Evolutionary conservation across 2,329 filamentous ascomycete genomes (phyloP), one percentile per base, ranked within the genome.

Genomic region (Pseudogymnoascus sp.): DNA sequence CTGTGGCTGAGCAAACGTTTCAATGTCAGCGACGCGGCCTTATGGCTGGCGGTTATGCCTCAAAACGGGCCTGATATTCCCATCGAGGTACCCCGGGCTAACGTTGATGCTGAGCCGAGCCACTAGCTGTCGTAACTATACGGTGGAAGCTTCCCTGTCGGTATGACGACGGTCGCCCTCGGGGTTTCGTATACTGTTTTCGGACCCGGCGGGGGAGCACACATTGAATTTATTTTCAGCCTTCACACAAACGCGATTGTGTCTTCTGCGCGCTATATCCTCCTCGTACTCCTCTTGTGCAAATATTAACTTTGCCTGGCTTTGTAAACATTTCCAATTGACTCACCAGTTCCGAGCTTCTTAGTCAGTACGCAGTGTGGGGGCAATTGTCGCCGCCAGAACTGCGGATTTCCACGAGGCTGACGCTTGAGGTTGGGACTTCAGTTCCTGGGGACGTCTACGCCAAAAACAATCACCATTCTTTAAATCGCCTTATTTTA

Each of bases 161-260:
- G 43, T 54, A 54, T 34, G 47, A 54, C 47, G 47, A 54, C 28
- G 47, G 28, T 54, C 47, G 28, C 28, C n/a, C 32, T 28, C 25
- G 47, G 25, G 47, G 47, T 28, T 54, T 54, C 47, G 47, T 54
- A 54, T 32, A 54, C 47, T 54, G 47, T 18, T 54, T 54, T 54
- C 47, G 47, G 47, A 54, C 47, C 47, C 16, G 47, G 47, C 47
- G 47, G 47, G 47, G 47, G 47, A 54, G 25, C 12, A 22, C 9
- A 8, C 41, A 32, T 32, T 5, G 47, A 32, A 54, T 54, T 54
- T 54, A 54, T 54, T 54, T 54, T 54, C 47, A 54, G 47, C 47
- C 47, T 54, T 54, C 47, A 54, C 25, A 54, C 47, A 54, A 54
- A 12, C 16, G 9, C 47, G 32, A 54, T 54, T 54, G 25, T 54